Evolutionary conservation across 2,329 filamentous ascomycete genomes (phyloP).

Genomic region (Didymella glomerata): DNA sequence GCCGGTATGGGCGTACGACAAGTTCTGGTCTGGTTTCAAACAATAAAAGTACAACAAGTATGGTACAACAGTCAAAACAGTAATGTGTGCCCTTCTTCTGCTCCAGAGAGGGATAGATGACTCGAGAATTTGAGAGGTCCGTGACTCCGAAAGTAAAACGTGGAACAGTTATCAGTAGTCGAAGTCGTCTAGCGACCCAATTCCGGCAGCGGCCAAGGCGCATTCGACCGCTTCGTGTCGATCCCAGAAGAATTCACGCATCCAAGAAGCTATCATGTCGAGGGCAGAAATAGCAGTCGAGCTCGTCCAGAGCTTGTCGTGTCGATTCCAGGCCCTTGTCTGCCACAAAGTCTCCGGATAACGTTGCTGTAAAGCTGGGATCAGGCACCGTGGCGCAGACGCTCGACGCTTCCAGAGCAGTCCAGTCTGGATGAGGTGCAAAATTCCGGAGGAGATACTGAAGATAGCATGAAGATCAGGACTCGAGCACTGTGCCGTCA

Average conservation of each 20-base stretch:
- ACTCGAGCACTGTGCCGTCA: constrained; percentile 38
- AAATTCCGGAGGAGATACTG: constrained; percentile 45
- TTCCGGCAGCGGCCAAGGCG: constrained; percentile 40
- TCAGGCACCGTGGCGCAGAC: constrained; percentile 38
- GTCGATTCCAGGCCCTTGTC: constrained; percentile 39
- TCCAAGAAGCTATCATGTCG: constrained; percentile 46
- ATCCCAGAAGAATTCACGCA: constrained; percentile 52
- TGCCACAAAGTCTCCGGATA: constrained; percentile 46
- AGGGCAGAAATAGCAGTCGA: constrained; percentile 42
- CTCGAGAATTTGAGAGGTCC: constrained; percentile 24
- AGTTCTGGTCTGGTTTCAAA: background rate
- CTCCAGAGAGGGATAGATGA: constrained; percentile 2
- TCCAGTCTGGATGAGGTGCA: constrained; percentile 40
- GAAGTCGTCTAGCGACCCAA: constrained; percentile 38
- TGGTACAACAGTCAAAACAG: constrained; percentile 5
- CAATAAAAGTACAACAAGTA: constrained; percentile 1
- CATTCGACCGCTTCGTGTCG: constrained; percentile 43
- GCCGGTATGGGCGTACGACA: background rate
- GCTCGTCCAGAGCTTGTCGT: constrained; percentile 47
- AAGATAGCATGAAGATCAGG: constrained; percentile 40
- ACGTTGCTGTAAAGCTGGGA: constrained; percentile 37
- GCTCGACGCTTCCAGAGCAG: constrained; percentile 39
- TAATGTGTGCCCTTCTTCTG: constrained; percentile 3
- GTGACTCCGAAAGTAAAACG: constrained; percentile 15
- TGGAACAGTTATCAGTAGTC: constrained; percentile 27